A percentile compares a stretch with the other conserved stretches of the same genome.
These are phyloP conservation scores for Cytospora piceae DNA, from an alignment of 2,329 filamentous ascomycete genomes.

Conservation along the genomic window DNA sequence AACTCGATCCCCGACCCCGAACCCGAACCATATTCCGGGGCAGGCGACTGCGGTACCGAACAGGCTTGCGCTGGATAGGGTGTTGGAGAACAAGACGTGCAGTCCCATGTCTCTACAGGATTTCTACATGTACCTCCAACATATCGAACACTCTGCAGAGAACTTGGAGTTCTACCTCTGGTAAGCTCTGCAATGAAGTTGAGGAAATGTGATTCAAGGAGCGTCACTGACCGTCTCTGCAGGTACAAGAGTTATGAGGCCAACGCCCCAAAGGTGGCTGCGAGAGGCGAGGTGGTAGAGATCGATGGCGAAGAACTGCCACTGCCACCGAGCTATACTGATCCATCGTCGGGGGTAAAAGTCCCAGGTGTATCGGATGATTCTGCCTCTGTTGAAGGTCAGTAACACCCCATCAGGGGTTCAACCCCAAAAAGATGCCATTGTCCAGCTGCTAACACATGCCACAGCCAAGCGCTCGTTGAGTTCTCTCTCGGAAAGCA, in stretches of 20 bases:
- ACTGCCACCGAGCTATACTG: background rate
- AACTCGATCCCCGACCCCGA: slow-evolving; percentile 19
- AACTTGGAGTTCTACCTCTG: slow-evolving; percentile 56
- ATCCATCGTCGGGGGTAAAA: slow-evolving; percentile 1
- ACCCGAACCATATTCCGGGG: slow-evolving; percentile 39
- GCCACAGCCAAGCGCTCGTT: slow-evolving; percentile 23
- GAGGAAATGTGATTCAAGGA: background rate
- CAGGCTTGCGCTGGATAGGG: slow-evolving; percentile 47
- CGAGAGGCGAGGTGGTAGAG: slow-evolving; percentile 13
- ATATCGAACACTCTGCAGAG: slow-evolving; percentile 53
- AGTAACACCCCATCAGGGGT: background rate
- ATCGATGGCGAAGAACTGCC: slow-evolving; percentile 4
- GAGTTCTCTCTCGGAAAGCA: slow-evolving; percentile 26
- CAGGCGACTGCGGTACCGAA: slow-evolving; percentile 43
- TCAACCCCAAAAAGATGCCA: no score
- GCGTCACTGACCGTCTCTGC: slow-evolving; percentile 17
- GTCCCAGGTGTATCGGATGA: slow-evolving; percentile 3
- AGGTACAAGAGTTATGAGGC: slow-evolving; percentile 52
- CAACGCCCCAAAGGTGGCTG: slow-evolving; percentile 33
- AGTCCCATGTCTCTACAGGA: slow-evolving; percentile 55
- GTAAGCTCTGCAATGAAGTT: slow-evolving; percentile 37
- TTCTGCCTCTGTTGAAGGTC: slow-evolving; percentile 11
- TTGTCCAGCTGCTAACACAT: background rate
- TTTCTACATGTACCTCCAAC: slow-evolving; percentile 56
- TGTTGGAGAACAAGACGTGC: slow-evolving; percentile 54